Percentiles rank a stretch among this genome's conserved stretches.
Evolutionary conservation across 192 early-diverging fungal species (phyloP).

Genomic region (Mortierella hygrophila): DNA sequence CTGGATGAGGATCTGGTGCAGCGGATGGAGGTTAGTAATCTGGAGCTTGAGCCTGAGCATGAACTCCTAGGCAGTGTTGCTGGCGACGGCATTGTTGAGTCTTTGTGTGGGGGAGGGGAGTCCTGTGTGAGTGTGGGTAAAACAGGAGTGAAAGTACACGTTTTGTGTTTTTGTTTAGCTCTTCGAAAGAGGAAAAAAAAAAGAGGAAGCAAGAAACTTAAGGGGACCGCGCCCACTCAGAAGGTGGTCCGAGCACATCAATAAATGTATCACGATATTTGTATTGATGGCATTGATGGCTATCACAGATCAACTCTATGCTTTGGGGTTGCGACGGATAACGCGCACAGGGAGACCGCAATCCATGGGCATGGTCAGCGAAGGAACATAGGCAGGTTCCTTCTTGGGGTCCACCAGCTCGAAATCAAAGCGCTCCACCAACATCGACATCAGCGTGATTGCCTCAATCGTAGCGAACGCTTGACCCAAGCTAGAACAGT

Average conservation of each 20-base stretch:
- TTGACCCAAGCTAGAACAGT: slow-evolving; percentile 47
- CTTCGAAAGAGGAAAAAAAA: not conserved
- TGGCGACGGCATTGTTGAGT: not conserved
- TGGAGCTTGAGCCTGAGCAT: slow-evolving; percentile 19
- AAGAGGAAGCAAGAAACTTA: not conserved
- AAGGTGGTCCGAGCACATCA: not conserved
- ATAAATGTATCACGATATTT: too few relatives aligned
- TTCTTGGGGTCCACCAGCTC: slow-evolving; percentile 44
- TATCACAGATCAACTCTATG: not conserved
- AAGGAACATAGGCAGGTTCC: slow-evolving; percentile 33
- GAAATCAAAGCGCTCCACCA: slow-evolving; percentile 55
- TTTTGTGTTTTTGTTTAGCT: not conserved
- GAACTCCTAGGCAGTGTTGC: slow-evolving; percentile 13
- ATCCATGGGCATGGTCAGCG: slow-evolving; percentile 55
- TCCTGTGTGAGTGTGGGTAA: not conserved
- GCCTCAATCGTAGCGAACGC: slow-evolving; percentile 60
- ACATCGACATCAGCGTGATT: slow-evolving; percentile 41
- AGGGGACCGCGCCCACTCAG: not conserved
- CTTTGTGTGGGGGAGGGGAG: not conserved
- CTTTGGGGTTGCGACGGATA: slow-evolving; percentile 8
- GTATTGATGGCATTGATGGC: too few relatives aligned
- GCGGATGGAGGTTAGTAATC: slow-evolving; percentile 6
- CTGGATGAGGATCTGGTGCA: slow-evolving; percentile 14
- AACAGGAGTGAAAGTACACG: not conserved
- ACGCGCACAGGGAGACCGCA: slow-evolving; percentile 46